Evolutionary conservation across 2,329 filamentous ascomycete species (phyloP).

Genomic region (Colletotrichum salicis): DNA sequence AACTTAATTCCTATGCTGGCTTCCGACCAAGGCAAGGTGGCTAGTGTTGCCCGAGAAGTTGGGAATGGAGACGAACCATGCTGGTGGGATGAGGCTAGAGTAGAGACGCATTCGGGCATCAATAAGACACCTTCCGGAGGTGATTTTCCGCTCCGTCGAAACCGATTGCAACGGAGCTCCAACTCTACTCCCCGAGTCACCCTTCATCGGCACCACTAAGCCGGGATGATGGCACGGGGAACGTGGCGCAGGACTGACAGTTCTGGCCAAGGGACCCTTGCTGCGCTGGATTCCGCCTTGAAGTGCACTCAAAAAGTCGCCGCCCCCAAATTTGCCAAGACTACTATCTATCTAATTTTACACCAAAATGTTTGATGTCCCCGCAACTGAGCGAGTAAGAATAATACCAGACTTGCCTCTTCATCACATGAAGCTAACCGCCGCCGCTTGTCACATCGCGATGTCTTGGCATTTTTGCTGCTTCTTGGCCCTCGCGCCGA

Average conservation of each 20-base stretch:
- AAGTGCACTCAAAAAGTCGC: neutral
- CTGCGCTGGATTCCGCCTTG: conserved; percentile 6
- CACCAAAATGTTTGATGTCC: conserved; percentile 18
- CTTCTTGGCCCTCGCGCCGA: conserved; percentile 7
- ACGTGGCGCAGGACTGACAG: conserved; percentile 20
- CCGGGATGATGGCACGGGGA: conserved; percentile 3
- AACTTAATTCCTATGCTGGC: neutral
- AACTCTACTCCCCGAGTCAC: conserved; percentile 1
- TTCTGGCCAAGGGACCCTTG: conserved; percentile 4
- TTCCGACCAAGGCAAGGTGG: neutral
- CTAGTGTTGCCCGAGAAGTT: conserved; percentile 6
- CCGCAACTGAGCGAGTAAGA: conserved; percentile 18
- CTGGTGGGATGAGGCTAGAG: conserved; percentile 2
- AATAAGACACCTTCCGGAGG: neutral
- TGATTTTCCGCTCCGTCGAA: conserved; percentile 10
- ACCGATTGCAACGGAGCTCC: conserved; percentile 7
- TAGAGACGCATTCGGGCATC: neutral
- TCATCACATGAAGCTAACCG: conserved; percentile 8
- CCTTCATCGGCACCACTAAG: neutral
- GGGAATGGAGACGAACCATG: conserved; percentile 19
- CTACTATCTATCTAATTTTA: conserved; percentile 21
- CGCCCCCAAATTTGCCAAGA: conserved; percentile 17
- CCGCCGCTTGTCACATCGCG: conserved; percentile 6
- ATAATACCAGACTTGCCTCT: neutral
- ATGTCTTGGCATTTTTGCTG: conserved; percentile 16